These are phyloP conservation scores for Chrysanthemum lavandulifolium DNA, from an alignment of 129 eudicot genomes.

Conservation along the genomic window DNA sequence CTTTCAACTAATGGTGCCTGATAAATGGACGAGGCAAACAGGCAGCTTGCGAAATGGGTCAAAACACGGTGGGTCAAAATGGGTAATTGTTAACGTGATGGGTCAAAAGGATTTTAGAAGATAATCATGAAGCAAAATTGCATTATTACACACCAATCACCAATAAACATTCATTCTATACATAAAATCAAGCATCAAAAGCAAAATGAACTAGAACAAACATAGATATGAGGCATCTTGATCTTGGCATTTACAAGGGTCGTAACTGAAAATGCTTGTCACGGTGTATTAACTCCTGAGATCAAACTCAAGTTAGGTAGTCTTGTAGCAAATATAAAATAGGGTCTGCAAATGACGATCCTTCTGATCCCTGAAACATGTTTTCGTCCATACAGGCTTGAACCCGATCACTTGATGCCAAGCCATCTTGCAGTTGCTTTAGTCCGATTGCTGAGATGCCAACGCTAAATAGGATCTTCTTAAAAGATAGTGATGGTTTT, in stretches of 20 bases:
- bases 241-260: neutral
- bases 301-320: slow-evolving; percentile 53
- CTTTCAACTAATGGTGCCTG: too few species aligned
- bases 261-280: neutral
- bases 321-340: slow-evolving; percentile 51
- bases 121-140: too few species aligned
- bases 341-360: slow-evolving; percentile 41
- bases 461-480: slow-evolving; percentile 54
- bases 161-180: too few species aligned
- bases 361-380: slow-evolving; percentile 57
- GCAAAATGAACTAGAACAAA: too few species aligned
- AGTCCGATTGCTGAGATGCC: slow-evolving; percentile 71
- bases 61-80: too few species aligned
- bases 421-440: slow-evolving; percentile 50
- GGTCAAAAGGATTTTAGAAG: too few species aligned
- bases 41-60: too few species aligned
- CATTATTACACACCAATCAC: too few species aligned
- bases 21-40: too few species aligned
- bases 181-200: too few species aligned
- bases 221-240: neutral
- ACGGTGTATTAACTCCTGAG: neutral
- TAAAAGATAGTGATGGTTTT: slow-evolving; percentile 63
- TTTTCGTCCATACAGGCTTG: slow-evolving; percentile 95
- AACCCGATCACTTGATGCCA: slow-evolving; percentile 56
- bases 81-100: too few species aligned